These are phyloP conservation scores for Paecilomyces niveus DNA, from an alignment of 2,329 filamentous ascomycete genomes.

Conservation along the genomic window DNA sequence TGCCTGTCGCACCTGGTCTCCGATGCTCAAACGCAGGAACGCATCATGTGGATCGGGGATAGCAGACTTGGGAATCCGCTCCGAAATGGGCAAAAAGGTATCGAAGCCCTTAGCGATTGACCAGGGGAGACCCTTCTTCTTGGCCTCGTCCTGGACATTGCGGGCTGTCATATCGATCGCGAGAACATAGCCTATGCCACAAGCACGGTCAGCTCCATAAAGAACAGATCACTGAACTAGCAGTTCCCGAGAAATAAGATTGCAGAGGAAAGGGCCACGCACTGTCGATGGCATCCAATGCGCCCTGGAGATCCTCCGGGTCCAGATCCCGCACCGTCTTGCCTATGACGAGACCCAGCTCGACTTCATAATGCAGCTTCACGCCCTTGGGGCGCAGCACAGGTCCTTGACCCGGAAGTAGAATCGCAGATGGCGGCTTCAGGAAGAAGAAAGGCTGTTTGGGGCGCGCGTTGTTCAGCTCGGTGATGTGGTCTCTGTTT, in stretches of 20 bases:
- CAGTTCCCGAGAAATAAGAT: not conserved
- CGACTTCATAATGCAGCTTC: constrained; percentile 88
- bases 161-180: constrained; percentile 96
- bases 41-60: constrained; percentile 85
- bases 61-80: constrained; percentile 68
- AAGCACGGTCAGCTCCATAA: not conserved
- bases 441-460: constrained; percentile 99
- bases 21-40: constrained; percentile 79
- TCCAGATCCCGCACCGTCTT: constrained; percentile 70
- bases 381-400: constrained; percentile 77
- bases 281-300: constrained; percentile 77
- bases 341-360: constrained; percentile 83
- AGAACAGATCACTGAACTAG: constrained; percentile 8
- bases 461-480: constrained; percentile 78
- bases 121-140: constrained; percentile 95
- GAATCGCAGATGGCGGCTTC: constrained; percentile 82
- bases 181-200: constrained; percentile 65
- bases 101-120: constrained; percentile 96
- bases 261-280: constrained; percentile 5
- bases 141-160: constrained; percentile 92
- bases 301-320: constrained; percentile 65
- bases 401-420: constrained; percentile 69
- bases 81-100: constrained; percentile 85
- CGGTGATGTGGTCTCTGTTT: constrained; percentile 78
- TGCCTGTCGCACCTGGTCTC: constrained; percentile 67